Base-by-base conservation (phyloP, 2,329 filamentous ascomycete genomes). In the Colletotrichum cereale region DNA sequence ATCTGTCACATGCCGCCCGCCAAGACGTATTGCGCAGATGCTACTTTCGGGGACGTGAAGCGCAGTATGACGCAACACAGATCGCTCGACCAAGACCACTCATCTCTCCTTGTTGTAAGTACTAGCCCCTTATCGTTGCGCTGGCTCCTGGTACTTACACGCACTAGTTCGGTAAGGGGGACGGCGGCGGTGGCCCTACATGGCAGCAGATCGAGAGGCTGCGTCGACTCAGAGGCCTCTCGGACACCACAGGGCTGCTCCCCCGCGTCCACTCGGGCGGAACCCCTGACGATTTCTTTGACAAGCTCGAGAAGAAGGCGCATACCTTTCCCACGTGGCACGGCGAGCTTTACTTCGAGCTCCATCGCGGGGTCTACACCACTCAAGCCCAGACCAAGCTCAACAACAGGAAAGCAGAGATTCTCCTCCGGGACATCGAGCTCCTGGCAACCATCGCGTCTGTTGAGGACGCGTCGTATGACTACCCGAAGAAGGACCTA, bases 321-420 rank as follows among this genome's bases (percentile, higher is more conserved):
- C 89, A 86, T 0, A 82, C 90, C 26, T 87, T 91, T 52, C 87
- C 89, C 29, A 92, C 90, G 0, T 92, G 90, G 90, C 91, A 91
- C 76, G 90, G 90, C 34, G 90, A 92, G 79, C 83, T 92, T 3
- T 92, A 92, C 80, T 91, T 92, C 74, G 90, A 92, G 77, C 83
- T 92, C 10, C 90, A 92, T 76, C 88, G 90, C 52, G 90, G 90
- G 24, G 91, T 89, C 24, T 92, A 92, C 78, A 92, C 90, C 0
- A 91, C 90, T 0, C 89, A 92, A 77, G 88, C 90, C 44, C 90
- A 91, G 78, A 92, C 91, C 80, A 92, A 92, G 81, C 83, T 85
- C 65, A 90, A 91, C 78, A 92, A 92, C 76, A 83, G 90, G 34
- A 87, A 87, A 75, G 84, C 88, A 0, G 90, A 92, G 77, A 87